Percentiles rank a stretch among this genome's conserved stretches.
Conservation (phyloP, 2,329 filamentous ascomycete genomes). For the Ambrosiella xylebori region DNA sequence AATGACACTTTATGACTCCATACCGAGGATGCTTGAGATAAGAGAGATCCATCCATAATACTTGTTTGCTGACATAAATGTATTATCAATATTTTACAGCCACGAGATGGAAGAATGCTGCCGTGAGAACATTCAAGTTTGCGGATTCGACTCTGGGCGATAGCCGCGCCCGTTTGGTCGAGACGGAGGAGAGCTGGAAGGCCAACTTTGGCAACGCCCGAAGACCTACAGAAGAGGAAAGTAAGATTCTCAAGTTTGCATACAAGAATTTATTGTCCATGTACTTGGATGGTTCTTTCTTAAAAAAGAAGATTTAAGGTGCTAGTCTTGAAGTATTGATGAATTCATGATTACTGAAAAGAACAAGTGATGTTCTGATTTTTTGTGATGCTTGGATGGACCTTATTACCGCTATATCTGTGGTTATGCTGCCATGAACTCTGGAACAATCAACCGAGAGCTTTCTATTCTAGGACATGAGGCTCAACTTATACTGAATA, state of each 20-base stretch:
- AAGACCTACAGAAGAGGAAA: conserved; percentile 29
- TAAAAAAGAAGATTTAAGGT: not conserved
- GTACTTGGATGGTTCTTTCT: conserved; percentile 17
- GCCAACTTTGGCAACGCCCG: conserved; percentile 25
- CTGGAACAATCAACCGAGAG: too few species aligned
- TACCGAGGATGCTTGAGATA: too few species aligned
- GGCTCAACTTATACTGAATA: too few species aligned
- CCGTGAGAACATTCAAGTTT: conserved; percentile 53
- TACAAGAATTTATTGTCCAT: conserved; percentile 22
- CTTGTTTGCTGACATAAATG: not conserved
- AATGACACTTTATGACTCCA: not conserved
- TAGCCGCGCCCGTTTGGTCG: conserved; percentile 27
- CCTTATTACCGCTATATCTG: not conserved
- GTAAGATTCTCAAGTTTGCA: conserved; percentile 26
- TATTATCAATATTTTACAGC: conserved; percentile 24
- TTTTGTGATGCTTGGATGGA: not conserved
- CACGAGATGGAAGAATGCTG: conserved; percentile 59
- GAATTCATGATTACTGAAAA: not conserved
- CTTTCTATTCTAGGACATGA: too few species aligned
- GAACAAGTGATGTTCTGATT: not conserved
- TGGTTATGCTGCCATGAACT: not conserved
- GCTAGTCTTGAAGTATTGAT: not conserved
- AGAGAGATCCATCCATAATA: too few species aligned
- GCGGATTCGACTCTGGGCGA: conserved; percentile 33
- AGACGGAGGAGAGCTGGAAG: conserved; percentile 32